phyloP scores from a whole-genome alignment of 2,329 filamentous ascomycete genomes.

The Torrubiella hemipterigena region DNA sequence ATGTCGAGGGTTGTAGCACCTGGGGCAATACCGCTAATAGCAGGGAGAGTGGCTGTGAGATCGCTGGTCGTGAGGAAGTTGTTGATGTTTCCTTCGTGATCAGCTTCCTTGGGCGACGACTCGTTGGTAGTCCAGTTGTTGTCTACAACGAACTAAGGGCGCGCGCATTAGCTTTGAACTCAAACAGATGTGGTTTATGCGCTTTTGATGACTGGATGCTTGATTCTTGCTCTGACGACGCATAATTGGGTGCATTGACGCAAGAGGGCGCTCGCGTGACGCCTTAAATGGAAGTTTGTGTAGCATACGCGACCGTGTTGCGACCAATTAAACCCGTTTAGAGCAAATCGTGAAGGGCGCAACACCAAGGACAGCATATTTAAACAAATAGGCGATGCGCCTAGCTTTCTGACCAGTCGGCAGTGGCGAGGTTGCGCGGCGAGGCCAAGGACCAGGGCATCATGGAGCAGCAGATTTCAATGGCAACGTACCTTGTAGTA shows the following conservation, averaged over 20 bases:
- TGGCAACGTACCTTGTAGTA: conserved; percentile 74
- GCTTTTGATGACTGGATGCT: too few species aligned
- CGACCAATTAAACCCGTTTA: too few species aligned
- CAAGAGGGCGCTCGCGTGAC: too few species aligned
- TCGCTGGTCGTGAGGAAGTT: conserved; percentile 75
- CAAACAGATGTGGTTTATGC: too few species aligned
- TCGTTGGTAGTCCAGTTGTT: conserved; percentile 79
- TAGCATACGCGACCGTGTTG: too few species aligned
- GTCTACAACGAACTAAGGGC: conserved; percentile 87
- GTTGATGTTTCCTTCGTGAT: conserved; percentile 77
- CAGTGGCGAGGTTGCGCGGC: background rate
- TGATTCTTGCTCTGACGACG: too few species aligned
- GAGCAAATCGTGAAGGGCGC: too few species aligned
- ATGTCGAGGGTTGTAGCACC: conserved; percentile 60
- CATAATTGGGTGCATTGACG: too few species aligned
- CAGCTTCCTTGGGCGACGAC: conserved; percentile 68
- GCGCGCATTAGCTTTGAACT: too few species aligned
- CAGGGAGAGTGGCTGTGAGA: conserved; percentile 32
- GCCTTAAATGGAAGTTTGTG: too few species aligned
- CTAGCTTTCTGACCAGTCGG: background rate
- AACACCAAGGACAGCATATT: too few species aligned
- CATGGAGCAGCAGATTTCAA: conserved; percentile 3
- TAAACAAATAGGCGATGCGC: too few species aligned
- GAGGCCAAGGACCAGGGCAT: conserved; percentile 3
- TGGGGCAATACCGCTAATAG: conserved; percentile 57